phyloP scores from a whole-genome alignment of 768 basidiomycete species.

The Macrolepiota albuminosa region DNA sequence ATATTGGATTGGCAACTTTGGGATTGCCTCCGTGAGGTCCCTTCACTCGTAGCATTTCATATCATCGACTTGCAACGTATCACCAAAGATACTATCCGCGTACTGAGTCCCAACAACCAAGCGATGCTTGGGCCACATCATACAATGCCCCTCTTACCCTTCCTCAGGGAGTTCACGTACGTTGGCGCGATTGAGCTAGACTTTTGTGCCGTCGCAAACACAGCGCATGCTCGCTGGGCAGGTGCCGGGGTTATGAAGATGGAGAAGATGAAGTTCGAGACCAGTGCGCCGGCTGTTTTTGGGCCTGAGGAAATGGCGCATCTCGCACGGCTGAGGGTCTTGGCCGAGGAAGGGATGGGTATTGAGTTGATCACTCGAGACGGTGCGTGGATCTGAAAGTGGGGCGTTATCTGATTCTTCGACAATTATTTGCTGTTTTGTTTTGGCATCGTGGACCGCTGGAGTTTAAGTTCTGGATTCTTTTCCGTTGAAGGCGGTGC shows the following conservation, averaged over 20 bases:
- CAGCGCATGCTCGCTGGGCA: constrained; percentile 10
- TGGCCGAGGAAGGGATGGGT: constrained; percentile 5
- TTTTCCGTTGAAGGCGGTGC: background rate
- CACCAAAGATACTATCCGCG: constrained; percentile 12
- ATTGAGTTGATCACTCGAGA: constrained; percentile 4
- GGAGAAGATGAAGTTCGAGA: constrained; percentile 5
- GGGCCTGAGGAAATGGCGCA: background rate
- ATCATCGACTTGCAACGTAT: constrained; percentile 13
- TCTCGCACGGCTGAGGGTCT: constrained; percentile 2
- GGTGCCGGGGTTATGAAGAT: constrained; percentile 2
- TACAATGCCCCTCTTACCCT: constrained; percentile 3
- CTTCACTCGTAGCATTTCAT: constrained; percentile 9
- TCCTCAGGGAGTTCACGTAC: constrained; percentile 9
- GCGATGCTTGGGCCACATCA: constrained; percentile 1
- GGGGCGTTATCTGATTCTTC: background rate
- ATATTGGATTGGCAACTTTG: constrained; percentile 14
- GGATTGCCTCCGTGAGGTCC: constrained; percentile 14
- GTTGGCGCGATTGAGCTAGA: constrained; percentile 8
- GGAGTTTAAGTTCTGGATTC: background rate
- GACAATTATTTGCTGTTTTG: background rate
- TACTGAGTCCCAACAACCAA: constrained; percentile 11
- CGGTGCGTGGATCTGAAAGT: constrained; percentile 7
- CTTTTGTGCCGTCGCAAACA: constrained; percentile 6
- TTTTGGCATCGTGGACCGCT: background rate
- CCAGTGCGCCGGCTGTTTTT: background rate